A percentile compares a stretch with the other conserved stretches of the same genome.
phyloP scores from a whole-genome alignment of 139 green algal genomes.

The Protoeuglena noctilucae region DNA sequence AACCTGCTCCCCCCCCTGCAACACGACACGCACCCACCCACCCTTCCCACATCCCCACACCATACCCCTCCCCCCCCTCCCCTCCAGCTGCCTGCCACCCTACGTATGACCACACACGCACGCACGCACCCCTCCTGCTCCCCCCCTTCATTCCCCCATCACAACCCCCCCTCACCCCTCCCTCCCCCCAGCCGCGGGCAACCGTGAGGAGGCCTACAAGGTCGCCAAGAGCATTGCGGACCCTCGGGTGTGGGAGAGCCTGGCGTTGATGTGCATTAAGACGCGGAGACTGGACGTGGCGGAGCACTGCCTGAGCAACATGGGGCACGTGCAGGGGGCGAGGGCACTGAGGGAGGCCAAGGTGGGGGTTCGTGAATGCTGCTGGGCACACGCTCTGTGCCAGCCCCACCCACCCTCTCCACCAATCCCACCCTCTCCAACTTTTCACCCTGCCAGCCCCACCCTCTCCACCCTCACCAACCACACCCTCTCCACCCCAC shows the following conservation, averaged over 20 bases:
- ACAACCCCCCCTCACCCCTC: too few species aligned
- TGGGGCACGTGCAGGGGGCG: constrained; percentile 38
- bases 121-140: too few species aligned
- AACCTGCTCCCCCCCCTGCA: too few species aligned
- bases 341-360: constrained; percentile 31
- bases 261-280: constrained; percentile 54
- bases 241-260: constrained; percentile 44
- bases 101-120: too few species aligned
- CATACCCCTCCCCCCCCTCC: too few species aligned
- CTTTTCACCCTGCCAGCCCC: not conserved
- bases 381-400: not conserved
- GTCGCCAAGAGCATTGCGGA: constrained; percentile 39
- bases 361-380: constrained; percentile 10
- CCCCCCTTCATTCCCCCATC: too few species aligned
- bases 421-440: not conserved
- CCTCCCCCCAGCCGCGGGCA: constrained; percentile 38
- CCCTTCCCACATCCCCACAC: too few species aligned
- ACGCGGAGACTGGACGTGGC: constrained; percentile 49
- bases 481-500: too few species aligned
- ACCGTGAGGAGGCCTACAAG: constrained; percentile 47
- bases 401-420: not conserved
- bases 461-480: not conserved
- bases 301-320: constrained; percentile 62
- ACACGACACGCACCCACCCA: too few species aligned
- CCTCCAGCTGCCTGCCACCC: too few species aligned